Percentiles rank a stretch among this genome's conserved stretches.
These are phyloP conservation scores for Yamadazyma conglobata DNA, from an alignment of 1,139 yeast genomes.

Conservation along the genomic window DNA sequence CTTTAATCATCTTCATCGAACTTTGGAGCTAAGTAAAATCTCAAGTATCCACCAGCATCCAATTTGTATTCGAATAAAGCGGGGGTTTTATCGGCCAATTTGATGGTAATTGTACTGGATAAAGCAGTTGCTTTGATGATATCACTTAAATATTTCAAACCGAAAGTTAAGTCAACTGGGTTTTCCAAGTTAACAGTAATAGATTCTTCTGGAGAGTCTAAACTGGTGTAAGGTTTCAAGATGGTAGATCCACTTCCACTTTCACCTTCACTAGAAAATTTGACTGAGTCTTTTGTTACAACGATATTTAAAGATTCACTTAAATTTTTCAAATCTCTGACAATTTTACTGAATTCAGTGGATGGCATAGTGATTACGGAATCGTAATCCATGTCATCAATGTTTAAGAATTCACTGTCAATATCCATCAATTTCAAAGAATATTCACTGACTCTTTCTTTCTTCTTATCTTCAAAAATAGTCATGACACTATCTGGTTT, in stretches of 20 bases:
- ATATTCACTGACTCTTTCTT: conserved; percentile 91
- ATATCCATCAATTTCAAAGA: conserved; percentile 92
- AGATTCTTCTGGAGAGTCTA: conserved; percentile 75
- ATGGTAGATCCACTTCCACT: conserved; percentile 86
- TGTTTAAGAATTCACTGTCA: conserved; percentile 89
- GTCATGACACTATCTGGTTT: conserved; percentile 78
- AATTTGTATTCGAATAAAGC: conserved; percentile 90
- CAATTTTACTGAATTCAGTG: conserved; percentile 80
- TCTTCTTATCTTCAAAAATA: conserved; percentile 85
- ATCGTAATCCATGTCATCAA: conserved; percentile 92
- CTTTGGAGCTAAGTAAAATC: conserved; percentile 97
- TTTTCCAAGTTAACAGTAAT: conserved; percentile 76
- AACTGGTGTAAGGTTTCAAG: conserved; percentile 77
- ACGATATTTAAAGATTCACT: conserved; percentile 84
- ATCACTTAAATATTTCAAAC: conserved; percentile 84
- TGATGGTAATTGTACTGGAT: conserved; percentile 72
- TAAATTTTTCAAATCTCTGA: conserved; percentile 81
- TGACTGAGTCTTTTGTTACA: conserved; percentile 89
- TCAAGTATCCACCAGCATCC: conserved; percentile 83
- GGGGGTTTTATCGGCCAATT: conserved; percentile 88
- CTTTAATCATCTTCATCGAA: conserved; percentile 75
- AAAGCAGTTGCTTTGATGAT: conserved; percentile 88
- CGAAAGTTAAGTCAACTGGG: conserved; percentile 87
- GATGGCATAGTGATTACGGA: conserved; percentile 87
- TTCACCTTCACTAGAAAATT: conserved; percentile 89